Base-by-base conservation (phyloP, 1,139 yeast genomes). In the Candida albicans region DNA sequence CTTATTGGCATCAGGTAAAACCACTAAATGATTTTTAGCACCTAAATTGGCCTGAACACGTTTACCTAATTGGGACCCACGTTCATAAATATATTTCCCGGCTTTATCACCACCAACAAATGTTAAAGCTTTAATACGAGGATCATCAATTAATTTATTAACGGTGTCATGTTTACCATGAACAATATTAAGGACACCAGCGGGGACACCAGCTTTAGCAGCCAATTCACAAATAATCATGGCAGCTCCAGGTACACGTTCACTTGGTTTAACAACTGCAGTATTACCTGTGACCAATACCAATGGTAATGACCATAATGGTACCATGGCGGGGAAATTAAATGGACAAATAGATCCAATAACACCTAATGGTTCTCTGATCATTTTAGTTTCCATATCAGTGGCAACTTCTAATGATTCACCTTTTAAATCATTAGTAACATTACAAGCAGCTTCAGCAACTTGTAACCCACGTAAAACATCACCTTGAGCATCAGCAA, bases 271-370 rank as follows among this genome's bases (percentile, higher is more conserved):
- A 57, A 86, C 67, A 40, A 86, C 81, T 30, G 85, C 76, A 34
- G 91, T 82, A 71, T 86, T 86, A 54, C 95, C 95, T 24, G 91
- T 84, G 47, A 82, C 91, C 51, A 86, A 75, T 36, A 82, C 73
- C 59, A 85, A 76, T 13, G 95, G 95, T 48, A 86, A 75, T 28
- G 90, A 81, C 95, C 95, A 86, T 54, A 86, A 71, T 31, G 95
- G 95, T 47, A 86, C 87, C 93, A 86, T 85, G 36, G 90, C 93
- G 26, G 93, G 93, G 77, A 85, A 84, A 67, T 84, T 84, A 66
- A 81, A 81, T n/a, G 89, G 89, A 55, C 84, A 79, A 53, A 83
- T 83, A 22, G 87, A 83, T 7, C 84, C 87, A 47, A 82, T 76
- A 15, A 83, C 86, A 14, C 88, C 88, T 48, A 75, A 63, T 27